Conservation (phyloP, 495 filamentous ascomycete genomes). For the Lasiosphaeria hispida region DNA sequence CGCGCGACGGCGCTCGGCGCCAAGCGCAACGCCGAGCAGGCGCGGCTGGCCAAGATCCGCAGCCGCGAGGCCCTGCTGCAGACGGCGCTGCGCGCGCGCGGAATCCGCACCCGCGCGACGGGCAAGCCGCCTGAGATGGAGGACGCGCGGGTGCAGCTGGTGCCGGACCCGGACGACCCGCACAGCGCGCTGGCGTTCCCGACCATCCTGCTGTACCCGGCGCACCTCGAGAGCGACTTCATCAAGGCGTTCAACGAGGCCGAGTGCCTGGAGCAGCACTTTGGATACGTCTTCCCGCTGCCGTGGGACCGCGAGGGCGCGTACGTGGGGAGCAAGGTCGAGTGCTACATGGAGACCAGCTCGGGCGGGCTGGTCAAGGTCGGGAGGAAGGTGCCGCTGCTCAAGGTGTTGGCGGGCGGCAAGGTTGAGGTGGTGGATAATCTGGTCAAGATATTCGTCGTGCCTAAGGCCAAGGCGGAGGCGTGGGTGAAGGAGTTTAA, state of each 20-base stretch:
- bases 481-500: constrained; percentile 86
- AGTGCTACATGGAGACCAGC: constrained; percentile 84
- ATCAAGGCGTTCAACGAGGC: constrained; percentile 80
- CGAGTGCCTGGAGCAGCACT: constrained; percentile 64
- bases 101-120: constrained; percentile 64
- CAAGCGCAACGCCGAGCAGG: constrained; percentile 44
- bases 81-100: constrained; percentile 71
- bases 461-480: constrained; percentile 64
- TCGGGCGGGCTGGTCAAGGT: constrained; percentile 81
- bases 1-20: constrained; percentile 35
- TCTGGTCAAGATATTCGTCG: constrained; percentile 72
- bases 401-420: constrained; percentile 70
- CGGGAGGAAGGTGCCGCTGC: constrained; percentile 75
- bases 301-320: constrained; percentile 79
- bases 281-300: constrained; percentile 73
- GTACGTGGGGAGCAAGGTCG: constrained; percentile 65
- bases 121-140: constrained; percentile 79
- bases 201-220: constrained; percentile 77
- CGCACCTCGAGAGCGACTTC: constrained; percentile 76
- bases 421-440: constrained; percentile 87
- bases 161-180: constrained; percentile 70
- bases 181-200: constrained; percentile 72
- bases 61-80: constrained; percentile 59
- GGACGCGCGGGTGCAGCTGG: constrained; percentile 64
- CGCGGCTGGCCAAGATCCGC: constrained; percentile 44